Percentiles rank a stretch among this genome's conserved stretches.
Conservation (phyloP, 441 rosid genomes). For the Pelargonium myrrhifolium region DNA sequence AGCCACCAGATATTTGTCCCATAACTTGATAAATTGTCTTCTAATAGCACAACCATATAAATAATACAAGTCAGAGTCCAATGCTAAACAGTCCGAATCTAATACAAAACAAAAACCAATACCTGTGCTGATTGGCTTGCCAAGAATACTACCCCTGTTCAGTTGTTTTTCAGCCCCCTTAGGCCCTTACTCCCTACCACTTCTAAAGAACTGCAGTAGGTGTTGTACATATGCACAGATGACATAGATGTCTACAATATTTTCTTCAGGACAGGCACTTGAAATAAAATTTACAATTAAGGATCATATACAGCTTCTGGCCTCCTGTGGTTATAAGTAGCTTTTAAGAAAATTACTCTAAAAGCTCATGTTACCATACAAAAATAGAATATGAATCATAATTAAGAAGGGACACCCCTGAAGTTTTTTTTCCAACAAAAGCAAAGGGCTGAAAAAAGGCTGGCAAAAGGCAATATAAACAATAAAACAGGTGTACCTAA, state of each 20-base stretch:
- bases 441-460: not conserved
- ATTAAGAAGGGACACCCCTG: not conserved
- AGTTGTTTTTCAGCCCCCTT: not conserved
- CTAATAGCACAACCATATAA: not conserved
- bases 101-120: not conserved
- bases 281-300: not conserved
- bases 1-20: not conserved
- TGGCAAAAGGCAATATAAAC: not conserved
- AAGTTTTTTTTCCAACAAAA: not conserved
- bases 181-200: not conserved
- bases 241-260: not conserved
- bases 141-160: not conserved
- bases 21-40: not conserved
- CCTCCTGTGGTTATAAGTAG: not conserved
- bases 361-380: not conserved
- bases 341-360: not conserved
- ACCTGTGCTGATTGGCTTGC: not conserved
- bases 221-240: conserved; percentile 1
- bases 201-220: not conserved
- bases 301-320: not conserved
- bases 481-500: not conserved
- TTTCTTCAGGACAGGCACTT: not conserved
- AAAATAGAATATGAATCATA: not conserved
- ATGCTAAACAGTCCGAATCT: not conserved
- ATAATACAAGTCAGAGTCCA: not conserved